Evolutionary conservation across 306 rosid species (phyloP).

Genomic region (Elaeagnus macrophylla): DNA sequence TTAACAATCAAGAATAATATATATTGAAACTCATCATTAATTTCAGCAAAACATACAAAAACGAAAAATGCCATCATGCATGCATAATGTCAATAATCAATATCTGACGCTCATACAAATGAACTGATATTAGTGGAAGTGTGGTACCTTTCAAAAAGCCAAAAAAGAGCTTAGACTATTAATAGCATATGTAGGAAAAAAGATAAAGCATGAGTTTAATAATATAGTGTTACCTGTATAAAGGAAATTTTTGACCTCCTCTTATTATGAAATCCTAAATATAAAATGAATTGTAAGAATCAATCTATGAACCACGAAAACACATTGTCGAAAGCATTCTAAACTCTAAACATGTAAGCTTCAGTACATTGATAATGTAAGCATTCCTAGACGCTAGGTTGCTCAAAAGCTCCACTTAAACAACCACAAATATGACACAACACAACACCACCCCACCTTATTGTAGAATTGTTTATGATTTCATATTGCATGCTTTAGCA

Average conservation of each 20-base stretch:
- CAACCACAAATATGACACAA: too few relatives aligned
- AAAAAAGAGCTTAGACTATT: too few relatives aligned
- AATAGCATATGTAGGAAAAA: neutral
- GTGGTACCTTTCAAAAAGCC: too few relatives aligned
- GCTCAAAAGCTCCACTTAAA: neutral
- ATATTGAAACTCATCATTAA: too few relatives aligned
- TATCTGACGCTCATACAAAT: too few relatives aligned
- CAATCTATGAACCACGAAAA: constrained; percentile 3
- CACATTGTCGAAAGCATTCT: neutral
- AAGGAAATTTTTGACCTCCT: constrained; percentile 68
- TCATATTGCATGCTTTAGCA: too few relatives aligned
- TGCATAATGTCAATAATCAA: too few relatives aligned
- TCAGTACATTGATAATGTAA: neutral
- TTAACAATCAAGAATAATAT: neutral
- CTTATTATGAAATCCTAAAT: constrained; percentile 83
- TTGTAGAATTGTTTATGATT: too few relatives aligned
- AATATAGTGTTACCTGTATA: constrained; percentile 58
- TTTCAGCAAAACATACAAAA: too few relatives aligned
- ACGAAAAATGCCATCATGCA: too few relatives aligned
- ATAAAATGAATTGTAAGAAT: constrained; percentile 16
- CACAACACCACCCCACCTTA: too few relatives aligned
- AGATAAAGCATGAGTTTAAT: constrained; percentile 1
- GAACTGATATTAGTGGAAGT: too few relatives aligned
- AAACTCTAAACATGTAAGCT: neutral
- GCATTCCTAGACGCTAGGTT: neutral